These are phyloP conservation scores for Fusarium paranaense DNA, from an alignment of 2,329 filamentous ascomycete species.

Conservation along the genomic window DNA sequence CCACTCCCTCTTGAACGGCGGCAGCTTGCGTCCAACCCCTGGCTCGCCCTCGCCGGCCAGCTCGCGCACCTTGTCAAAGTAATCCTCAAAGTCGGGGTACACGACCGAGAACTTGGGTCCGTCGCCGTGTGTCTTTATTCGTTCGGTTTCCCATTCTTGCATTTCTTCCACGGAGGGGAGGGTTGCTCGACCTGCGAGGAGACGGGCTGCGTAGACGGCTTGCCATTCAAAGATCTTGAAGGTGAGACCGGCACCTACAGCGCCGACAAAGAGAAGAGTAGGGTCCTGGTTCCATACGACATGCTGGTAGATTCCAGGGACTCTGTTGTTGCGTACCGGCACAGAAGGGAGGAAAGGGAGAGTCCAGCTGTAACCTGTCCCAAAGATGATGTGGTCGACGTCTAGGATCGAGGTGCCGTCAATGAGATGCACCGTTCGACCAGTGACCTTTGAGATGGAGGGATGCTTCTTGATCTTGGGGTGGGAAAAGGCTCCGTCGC, in stretches of 20 bases:
- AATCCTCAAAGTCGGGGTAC: constrained; percentile 72
- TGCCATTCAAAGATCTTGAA: constrained; percentile 79
- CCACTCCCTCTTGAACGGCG: constrained; percentile 60
- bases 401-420: constrained; percentile 64
- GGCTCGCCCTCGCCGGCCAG: constrained; percentile 60
- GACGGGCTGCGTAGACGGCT: constrained; percentile 69
- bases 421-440: constrained; percentile 64
- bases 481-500: constrained; percentile 69
- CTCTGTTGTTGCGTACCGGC: constrained; percentile 63
- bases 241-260: constrained; percentile 67
- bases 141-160: constrained; percentile 66
- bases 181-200: constrained; percentile 65
- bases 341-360: constrained; percentile 69
- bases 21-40: constrained; percentile 58
- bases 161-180: constrained; percentile 64
- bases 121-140: constrained; percentile 66
- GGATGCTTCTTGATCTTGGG: constrained; percentile 61
- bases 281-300: constrained; percentile 67
- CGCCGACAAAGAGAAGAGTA: constrained; percentile 68
- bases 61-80: constrained; percentile 68
- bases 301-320: constrained; percentile 68
- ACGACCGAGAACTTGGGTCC: constrained; percentile 67
- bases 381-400: constrained; percentile 74
- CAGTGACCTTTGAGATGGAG: constrained; percentile 60
- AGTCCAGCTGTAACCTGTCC: constrained; percentile 75